Percentiles rank a stretch among this genome's conserved stretches.
Conservation (phyloP, 2,329 filamentous ascomycete genomes). For the Xylariaceae sp. region DNA sequence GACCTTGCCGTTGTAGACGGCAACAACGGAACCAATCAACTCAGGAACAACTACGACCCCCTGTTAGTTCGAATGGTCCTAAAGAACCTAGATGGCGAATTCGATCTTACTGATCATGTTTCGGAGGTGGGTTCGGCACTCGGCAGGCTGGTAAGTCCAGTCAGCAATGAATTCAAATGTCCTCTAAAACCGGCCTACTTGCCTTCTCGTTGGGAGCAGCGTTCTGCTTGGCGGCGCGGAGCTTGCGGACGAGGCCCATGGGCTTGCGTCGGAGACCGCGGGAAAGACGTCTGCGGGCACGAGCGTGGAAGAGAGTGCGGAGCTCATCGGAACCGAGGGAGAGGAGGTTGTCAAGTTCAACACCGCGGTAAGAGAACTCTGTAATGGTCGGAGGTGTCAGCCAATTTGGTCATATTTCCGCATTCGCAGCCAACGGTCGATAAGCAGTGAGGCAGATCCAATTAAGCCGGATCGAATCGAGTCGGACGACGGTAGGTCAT, state of each 20-base stretch:
- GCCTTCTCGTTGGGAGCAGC: conserved; percentile 87
- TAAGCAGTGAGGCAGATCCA: not conserved
- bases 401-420: conserved; percentile 43
- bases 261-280: conserved; percentile 99
- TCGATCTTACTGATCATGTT: conserved; percentile 74
- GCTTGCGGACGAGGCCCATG: conserved; percentile 99
- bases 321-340: conserved; percentile 98
- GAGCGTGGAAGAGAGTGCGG: conserved; percentile 98
- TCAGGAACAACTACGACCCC: conserved; percentile 69
- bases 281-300: conserved; percentile 98
- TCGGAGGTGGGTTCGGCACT: conserved; percentile 73
- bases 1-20: conserved; percentile 99
- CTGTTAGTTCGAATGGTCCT: not conserved
- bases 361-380: conserved; percentile 99
- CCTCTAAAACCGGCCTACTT: not conserved
- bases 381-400: conserved; percentile 71
- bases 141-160: conserved; percentile 12
- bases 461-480: not conserved
- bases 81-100: not conserved
- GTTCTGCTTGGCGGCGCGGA: conserved; percentile 99
- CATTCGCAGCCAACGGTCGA: not conserved
- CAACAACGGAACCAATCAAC: conserved; percentile 98
- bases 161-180: not conserved
- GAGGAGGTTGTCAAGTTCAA: conserved; percentile 99
- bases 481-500: not conserved